A percentile compares a stretch with the other conserved stretches of the same genome.
Evolutionary conservation across 192 early-diverging fungal species (phyloP).

Genomic region (Umbelopsis isabellina): DNA sequence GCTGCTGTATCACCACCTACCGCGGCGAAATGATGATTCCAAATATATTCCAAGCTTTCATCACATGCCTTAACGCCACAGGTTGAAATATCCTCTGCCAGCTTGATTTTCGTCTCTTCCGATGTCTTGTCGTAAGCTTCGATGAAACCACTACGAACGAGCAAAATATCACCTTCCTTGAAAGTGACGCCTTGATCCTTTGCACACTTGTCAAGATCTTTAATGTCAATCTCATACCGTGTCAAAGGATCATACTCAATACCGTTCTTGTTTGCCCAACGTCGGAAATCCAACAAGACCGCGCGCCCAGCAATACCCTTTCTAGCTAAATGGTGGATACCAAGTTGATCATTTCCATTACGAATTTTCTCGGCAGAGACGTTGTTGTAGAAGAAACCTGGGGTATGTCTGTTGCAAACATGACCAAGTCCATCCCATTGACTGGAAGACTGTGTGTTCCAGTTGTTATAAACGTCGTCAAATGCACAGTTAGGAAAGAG

Average conservation of each 20-base stretch:
- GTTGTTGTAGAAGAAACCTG: conserved; percentile 34
- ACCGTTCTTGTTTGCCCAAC: conserved; percentile 27
- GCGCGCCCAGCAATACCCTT: conserved; percentile 37
- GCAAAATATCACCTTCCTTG: conserved; percentile 36
- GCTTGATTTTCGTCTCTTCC: neutral
- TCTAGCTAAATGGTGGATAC: conserved; percentile 40
- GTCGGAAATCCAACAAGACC: conserved; percentile 32
- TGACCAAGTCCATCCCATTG: conserved; percentile 43
- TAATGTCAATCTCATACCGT: conserved; percentile 23
- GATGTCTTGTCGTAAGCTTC: conserved; percentile 15
- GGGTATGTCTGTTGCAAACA: conserved; percentile 17
- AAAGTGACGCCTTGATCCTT: conserved; percentile 26
- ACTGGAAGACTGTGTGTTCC: conserved; percentile 38
- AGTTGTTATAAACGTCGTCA: conserved; percentile 40
- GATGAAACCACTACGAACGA: conserved; percentile 35
- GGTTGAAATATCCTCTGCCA: neutral
- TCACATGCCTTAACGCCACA: conserved; percentile 37
- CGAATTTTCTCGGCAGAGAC: neutral
- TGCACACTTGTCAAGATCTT: conserved; percentile 33
- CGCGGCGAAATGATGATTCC: conserved; percentile 39
- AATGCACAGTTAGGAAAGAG: neutral
- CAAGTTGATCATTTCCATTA: conserved; percentile 24
- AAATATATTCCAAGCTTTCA: conserved; percentile 36
- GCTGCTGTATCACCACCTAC: conserved; percentile 29
- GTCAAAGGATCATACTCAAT: conserved; percentile 30